Evolutionary conservation across 768 basidiomycete species (phyloP).

Genomic region (Boletus sp.): DNA sequence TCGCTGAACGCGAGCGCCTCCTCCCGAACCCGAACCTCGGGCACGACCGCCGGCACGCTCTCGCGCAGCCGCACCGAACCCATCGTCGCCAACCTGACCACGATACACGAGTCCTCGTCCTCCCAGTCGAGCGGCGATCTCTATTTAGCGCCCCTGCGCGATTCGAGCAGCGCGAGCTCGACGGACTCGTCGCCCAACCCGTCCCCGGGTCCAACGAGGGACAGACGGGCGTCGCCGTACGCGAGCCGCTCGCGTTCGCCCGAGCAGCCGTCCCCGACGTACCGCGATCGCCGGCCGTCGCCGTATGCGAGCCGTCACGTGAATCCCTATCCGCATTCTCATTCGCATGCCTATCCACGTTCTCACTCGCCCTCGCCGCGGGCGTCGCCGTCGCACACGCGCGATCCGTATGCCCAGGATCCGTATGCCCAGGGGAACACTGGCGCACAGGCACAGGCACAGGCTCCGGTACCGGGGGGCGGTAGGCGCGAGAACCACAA

Average conservation of each 20-base stretch:
- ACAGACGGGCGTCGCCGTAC: constrained; percentile 25
- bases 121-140: constrained; percentile 24
- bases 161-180: constrained; percentile 9
- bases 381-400: constrained; percentile 12
- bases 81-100: constrained; percentile 21
- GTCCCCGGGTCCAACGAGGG: constrained; percentile 24
- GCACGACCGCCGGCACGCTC: constrained; percentile 5
- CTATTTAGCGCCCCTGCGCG: constrained; percentile 25
- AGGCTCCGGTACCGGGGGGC: neutral
- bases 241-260: constrained; percentile 15
- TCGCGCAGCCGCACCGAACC: constrained; percentile 33
- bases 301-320: constrained; percentile 19
- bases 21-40: constrained; percentile 15
- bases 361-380: constrained; percentile 15
- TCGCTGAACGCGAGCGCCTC: constrained; percentile 20
- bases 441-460: neutral
- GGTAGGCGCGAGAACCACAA: constrained; percentile 23
- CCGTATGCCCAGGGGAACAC: too few species aligned
- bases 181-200: constrained; percentile 28
- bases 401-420: constrained; percentile 6
- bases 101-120: constrained; percentile 29
- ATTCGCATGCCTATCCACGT: neutral
- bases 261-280: constrained; percentile 24
- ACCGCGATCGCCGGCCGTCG: constrained; percentile 26
- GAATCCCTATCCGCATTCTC: neutral